These are phyloP conservation scores for Stylosanthes scabra DNA, from an alignment of 331 rosid genomes.

Conservation along the genomic window DNA sequence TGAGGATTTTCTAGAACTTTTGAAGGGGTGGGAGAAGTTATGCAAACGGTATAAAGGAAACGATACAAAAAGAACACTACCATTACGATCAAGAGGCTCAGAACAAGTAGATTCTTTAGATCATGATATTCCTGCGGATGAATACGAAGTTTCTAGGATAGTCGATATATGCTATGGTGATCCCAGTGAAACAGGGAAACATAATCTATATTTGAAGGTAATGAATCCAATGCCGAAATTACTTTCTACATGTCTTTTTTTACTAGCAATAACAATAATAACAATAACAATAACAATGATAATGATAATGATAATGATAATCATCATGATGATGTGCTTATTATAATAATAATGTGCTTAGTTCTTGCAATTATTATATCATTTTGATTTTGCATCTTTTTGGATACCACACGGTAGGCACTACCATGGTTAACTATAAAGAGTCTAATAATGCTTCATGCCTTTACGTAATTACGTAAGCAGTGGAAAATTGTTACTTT, in stretches of 20 bases:
- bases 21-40: constrained; percentile 91
- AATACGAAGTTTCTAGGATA: constrained; percentile 71
- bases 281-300: no score
- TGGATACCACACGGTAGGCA: not conserved
- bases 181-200: constrained; percentile 66
- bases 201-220: constrained; percentile 77
- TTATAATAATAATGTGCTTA: constrained; percentile 20
- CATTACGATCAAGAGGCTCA: constrained; percentile 43
- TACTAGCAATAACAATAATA: not conserved
- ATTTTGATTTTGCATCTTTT: constrained; percentile 22
- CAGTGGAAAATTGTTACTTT: not conserved
- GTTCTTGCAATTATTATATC: constrained; percentile 21
- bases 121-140: constrained; percentile 41
- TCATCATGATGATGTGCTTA: no score
- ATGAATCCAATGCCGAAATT: constrained; percentile 35
- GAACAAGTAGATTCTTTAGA: constrained; percentile 29
- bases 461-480: not conserved
- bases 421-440: constrained; percentile 14
- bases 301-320: no score
- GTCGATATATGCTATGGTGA: constrained; percentile 86
- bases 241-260: constrained; percentile 3
- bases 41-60: constrained; percentile 58
- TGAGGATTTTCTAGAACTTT: constrained; percentile 75
- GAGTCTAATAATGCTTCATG: constrained; percentile 11
- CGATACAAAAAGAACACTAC: constrained; percentile 38